Percentiles rank a stretch among this genome's conserved stretches.
Conservation (phyloP, 1,139 yeast genomes). For the Scheffersomyces segobiensis region DNA sequence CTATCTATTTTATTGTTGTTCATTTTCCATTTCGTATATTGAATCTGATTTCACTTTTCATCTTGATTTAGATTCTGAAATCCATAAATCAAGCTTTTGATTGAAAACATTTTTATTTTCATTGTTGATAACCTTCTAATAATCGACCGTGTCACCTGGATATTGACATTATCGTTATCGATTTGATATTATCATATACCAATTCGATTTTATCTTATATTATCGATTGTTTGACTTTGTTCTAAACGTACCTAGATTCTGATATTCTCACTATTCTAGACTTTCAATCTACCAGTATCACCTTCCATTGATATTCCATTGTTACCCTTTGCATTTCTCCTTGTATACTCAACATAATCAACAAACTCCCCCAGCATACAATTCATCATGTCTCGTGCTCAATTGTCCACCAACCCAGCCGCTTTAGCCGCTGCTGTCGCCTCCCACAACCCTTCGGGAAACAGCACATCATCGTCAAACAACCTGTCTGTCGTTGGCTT, state of each 20-base stretch:
- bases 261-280: not conserved
- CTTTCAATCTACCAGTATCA: not conserved
- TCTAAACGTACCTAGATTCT: not conserved
- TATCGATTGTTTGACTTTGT: not conserved
- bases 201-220: not conserved
- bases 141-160: too few species aligned
- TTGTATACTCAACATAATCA: not conserved
- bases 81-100: not conserved
- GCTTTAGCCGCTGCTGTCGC: slow-evolving; percentile 43
- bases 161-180: not conserved
- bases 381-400: slow-evolving; percentile 24
- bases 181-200: too few species aligned
- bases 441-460: slow-evolving; percentile 24
- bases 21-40: not conserved
- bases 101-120: not conserved
- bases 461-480: slow-evolving; percentile 15
- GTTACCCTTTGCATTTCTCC: not conserved
- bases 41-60: not conserved
- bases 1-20: not conserved
- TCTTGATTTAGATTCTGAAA: not conserved
- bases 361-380: not conserved
- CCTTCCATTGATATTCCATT: not conserved
- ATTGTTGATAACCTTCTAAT: not conserved
- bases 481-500: slow-evolving; percentile 46
- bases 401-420: slow-evolving; percentile 33